Percentiles rank a stretch among this genome's conserved stretches.
Conservation (phyloP, 1,284 basidiomycete genomes). For the Albatrellus sp. region DNA sequence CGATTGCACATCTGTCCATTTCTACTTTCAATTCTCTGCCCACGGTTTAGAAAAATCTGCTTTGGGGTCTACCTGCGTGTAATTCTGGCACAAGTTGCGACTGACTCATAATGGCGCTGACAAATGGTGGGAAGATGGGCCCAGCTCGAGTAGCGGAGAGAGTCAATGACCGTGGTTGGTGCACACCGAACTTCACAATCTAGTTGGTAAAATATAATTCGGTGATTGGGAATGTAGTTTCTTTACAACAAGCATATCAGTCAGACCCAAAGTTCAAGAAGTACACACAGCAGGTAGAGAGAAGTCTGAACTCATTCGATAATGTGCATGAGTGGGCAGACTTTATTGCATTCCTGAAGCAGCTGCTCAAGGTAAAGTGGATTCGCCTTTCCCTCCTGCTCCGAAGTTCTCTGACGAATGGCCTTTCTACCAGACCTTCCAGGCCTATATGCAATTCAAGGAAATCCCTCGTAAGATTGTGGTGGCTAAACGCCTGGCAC, state of each 20-base stretch:
- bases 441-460: conserved; percentile 84
- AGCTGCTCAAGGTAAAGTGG: conserved; percentile 72
- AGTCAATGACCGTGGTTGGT: conserved; percentile 10
- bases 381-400: conserved; percentile 11
- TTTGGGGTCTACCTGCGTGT: too few relatives aligned
- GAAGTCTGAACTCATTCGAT: conserved; percentile 87
- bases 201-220: not conserved
- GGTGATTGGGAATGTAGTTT: conserved; percentile 2
- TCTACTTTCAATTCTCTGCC: too few relatives aligned
- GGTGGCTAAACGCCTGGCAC: conserved; percentile 89
- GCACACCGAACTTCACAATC: not conserved
- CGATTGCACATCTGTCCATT: too few relatives aligned
- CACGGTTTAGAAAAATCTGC: too few relatives aligned
- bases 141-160: conserved; percentile 4
- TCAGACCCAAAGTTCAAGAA: conserved; percentile 95
- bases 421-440: conserved; percentile 59
- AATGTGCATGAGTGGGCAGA: conserved; percentile 99
- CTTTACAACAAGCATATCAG: conserved; percentile 26
- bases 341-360: conserved; percentile 95
- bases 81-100: too few relatives aligned
- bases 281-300: conserved; percentile 85
- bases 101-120: too few relatives aligned
- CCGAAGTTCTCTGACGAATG: not conserved
- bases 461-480: conserved; percentile 93
- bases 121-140: not conserved